Evolutionary conservation across 805 yeast genomes (phyloP).

Genomic region (Yamadazyma kitorensis): DNA sequence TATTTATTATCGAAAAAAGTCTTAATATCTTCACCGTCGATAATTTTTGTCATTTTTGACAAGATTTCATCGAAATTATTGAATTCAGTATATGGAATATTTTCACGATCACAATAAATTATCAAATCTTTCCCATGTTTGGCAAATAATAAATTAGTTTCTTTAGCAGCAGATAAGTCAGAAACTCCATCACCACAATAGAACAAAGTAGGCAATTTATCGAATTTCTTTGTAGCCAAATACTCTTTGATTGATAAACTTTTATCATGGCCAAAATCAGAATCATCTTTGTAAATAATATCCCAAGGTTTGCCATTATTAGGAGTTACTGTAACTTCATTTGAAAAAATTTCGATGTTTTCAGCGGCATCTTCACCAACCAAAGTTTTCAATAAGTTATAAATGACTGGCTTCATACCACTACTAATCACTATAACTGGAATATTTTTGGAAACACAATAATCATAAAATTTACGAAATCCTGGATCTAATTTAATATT

Average conservation of each 20-base stretch:
- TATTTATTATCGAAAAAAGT: conserved; percentile 21
- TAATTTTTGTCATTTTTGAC: conserved; percentile 52
- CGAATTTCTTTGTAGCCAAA: conserved; percentile 28
- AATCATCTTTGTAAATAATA: conserved; percentile 79
- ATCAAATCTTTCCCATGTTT: conserved; percentile 89
- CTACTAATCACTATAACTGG: conserved; percentile 87
- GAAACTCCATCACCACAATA: conserved; percentile 99
- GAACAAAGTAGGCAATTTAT: conserved; percentile 59
- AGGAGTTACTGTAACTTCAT: conserved; percentile 52
- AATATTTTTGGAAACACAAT: conserved; percentile 68
- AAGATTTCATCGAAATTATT: conserved; percentile 73
- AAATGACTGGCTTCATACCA: conserved; percentile 93
- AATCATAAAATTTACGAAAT: conserved; percentile 73
- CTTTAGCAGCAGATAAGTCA: conserved; percentile 92
- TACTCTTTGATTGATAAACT: conserved; percentile 68
- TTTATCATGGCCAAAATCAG: conserved; percentile 94
- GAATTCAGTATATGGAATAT: conserved; percentile 83
- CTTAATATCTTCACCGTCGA: conserved; percentile 29
- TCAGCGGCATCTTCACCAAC: conserved; percentile 75
- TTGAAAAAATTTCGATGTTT: conserved; percentile 77
- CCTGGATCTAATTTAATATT: conserved; percentile 85
- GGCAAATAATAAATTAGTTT: conserved; percentile 90
- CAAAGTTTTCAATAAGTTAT: conserved; percentile 67
- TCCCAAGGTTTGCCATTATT: conserved; percentile 66
- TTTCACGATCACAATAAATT: conserved; percentile 74